A percentile compares a stretch with the other conserved stretches of the same genome.
Conservation (phyloP, 75 land plant genomes). For the Sequoiadendron giganteum region DNA sequence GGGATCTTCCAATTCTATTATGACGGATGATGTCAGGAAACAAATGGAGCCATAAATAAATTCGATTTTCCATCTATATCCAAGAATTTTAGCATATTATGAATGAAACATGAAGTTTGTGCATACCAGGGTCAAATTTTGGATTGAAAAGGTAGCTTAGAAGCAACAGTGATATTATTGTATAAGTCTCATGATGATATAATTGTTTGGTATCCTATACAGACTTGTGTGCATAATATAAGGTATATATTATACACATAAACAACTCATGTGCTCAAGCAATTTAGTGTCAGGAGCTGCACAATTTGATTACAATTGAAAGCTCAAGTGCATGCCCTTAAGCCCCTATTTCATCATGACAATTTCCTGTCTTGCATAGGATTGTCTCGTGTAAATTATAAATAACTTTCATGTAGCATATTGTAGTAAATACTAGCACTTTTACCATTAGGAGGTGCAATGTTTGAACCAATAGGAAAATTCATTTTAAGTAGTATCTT, state of each 20-base stretch:
- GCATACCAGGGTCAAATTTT: background rate
- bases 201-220: background rate
- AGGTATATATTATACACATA: background rate
- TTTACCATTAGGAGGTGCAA: too few species aligned
- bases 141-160: background rate
- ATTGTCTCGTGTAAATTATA: background rate
- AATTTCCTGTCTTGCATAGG: background rate
- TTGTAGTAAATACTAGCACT: background rate
- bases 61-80: background rate
- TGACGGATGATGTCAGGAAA: background rate
- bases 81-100: background rate
- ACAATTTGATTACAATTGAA: background rate
- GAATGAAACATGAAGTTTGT: background rate
- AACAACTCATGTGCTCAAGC: background rate
- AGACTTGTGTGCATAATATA: background rate
- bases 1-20: background rate
- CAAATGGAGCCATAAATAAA: background rate
- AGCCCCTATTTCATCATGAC: background rate
- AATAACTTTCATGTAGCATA: background rate
- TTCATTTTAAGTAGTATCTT: too few species aligned
- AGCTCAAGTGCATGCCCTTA: background rate
- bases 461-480: too few species aligned
- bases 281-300: background rate
- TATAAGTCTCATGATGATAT: background rate
- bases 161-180: background rate